Evolutionary conservation across 495 filamentous ascomycete genomes (phyloP), one percentile per base, ranked within the genome.

Genomic region (Aspergillus bertholletiae): DNA sequence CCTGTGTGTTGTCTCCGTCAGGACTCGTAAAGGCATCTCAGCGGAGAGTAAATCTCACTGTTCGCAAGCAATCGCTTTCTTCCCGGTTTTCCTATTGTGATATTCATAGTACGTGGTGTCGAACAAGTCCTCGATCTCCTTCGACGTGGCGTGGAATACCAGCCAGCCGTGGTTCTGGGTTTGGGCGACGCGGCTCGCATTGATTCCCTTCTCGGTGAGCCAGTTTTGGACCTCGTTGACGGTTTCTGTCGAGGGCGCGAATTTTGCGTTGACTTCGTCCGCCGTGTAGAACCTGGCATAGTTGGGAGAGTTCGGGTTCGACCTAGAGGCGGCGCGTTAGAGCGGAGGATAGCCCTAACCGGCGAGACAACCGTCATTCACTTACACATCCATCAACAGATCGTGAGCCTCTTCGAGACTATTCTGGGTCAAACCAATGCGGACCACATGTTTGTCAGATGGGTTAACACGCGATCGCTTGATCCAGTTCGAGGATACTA

Each of bases 41-140:
- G 9, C 11, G 7, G 12, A 20, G 11, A 13, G 3, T n/a, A 4
- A 28, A 28, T 52, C 68, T 51, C 62, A 75, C 61, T 69, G 62
- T 22, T 77, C 71, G 52, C 79, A 82, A 15, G 78, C 78, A 53
- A 83, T 69, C 21, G 77, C 76, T 22, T 70, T 66, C 23, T 75
- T 72, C 13, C 67, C 71, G 35, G 65, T 71, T 32, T 46, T 46
- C 2, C 59, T 45, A 55, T 86, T 80, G 53, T 79, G 67, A 61
- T 85, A 84, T 39, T 80, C 53, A 54, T 81, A 78, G 58, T 85
- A 88, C 53, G 84, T 70, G 3, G 84, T 80, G 52, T 77, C 69
- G 46, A 88, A 76, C 1, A 88, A 72, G 7, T 60, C 63, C 56
- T 88, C 84, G 0, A 75, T 75, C 55, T 86, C 82, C 26, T 71